A percentile compares a stretch with the other conserved stretches of the same genome.
Conservation (phyloP, 805 yeast genomes). For the Pichia cabralensis region DNA sequence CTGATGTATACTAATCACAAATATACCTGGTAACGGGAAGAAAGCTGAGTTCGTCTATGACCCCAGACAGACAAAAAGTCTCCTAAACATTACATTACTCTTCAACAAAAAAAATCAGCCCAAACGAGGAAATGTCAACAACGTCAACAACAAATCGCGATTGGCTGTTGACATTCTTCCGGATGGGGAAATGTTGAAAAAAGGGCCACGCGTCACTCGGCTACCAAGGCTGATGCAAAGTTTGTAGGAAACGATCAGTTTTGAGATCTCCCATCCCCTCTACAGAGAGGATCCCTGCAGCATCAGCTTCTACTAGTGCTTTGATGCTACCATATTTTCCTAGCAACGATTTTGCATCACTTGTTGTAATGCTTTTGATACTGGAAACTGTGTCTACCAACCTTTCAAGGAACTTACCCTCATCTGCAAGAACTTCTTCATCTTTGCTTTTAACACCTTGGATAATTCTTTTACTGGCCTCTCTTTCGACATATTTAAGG, state of each 20-base stretch:
- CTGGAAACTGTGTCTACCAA: constrained; percentile 25
- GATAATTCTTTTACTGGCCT: constrained; percentile 26
- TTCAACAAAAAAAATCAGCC: not conserved
- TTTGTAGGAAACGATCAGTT: constrained; percentile 3
- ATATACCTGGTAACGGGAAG: no score
- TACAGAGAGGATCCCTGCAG: constrained; percentile 2
- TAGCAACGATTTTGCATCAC: constrained; percentile 5
- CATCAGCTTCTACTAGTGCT: constrained; percentile 2
- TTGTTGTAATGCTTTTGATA: constrained; percentile 4
- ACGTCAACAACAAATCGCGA: not conserved
- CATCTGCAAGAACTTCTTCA: constrained; percentile 21
- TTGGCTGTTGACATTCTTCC: not conserved
- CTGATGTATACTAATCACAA: no score
- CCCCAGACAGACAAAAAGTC: no score
- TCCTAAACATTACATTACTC: no score
- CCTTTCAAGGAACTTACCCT: constrained; percentile 33
- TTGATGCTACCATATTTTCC: constrained; percentile 3
- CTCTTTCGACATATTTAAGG: constrained; percentile 25
- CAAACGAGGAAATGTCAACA: not conserved
- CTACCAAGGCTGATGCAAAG: constrained; percentile 9
- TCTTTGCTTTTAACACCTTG: constrained; percentile 28
- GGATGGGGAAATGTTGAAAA: no score
- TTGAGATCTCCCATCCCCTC: constrained; percentile 9
- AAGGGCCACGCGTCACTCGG: not conserved
- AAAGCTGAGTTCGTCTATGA: no score